Evolutionary conservation across 257 asterid genomes (phyloP).

Genomic region (Solanum sejunctum): DNA sequence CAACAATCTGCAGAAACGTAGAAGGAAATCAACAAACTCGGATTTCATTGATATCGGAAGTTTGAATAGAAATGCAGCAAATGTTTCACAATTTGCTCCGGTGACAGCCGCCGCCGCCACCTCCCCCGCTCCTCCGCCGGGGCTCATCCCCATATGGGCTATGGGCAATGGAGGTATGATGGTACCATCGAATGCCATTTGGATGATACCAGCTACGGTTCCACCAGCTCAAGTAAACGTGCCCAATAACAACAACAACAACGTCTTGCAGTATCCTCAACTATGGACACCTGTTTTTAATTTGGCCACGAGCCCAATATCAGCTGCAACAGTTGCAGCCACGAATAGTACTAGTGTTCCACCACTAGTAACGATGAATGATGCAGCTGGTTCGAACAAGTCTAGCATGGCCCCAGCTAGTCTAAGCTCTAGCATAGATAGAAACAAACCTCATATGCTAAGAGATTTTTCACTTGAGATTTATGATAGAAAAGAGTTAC

Average conservation of each 20-base stretch:
- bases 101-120: background rate
- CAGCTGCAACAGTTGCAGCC: background rate
- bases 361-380: background rate
- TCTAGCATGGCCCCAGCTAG: background rate
- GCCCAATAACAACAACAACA: background rate
- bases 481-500: background rate
- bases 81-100: background rate
- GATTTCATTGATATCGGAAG: background rate
- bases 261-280: background rate
- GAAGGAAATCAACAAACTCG: background rate
- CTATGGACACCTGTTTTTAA: background rate
- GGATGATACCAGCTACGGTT: background rate
- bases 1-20: background rate
- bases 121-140: background rate
- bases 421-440: background rate
- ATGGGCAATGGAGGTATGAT: background rate
- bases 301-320: background rate
- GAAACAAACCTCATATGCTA: background rate
- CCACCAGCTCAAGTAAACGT: background rate
- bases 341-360: background rate
- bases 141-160: background rate
- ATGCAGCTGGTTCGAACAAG: background rate
- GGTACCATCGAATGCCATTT: constrained; percentile 1
- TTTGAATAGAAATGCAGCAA: background rate
- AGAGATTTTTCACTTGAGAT: constrained; percentile 1